Base-by-base conservation (phyloP, 106 monocot genomes). In the Hemerocallis citrina region DNA sequence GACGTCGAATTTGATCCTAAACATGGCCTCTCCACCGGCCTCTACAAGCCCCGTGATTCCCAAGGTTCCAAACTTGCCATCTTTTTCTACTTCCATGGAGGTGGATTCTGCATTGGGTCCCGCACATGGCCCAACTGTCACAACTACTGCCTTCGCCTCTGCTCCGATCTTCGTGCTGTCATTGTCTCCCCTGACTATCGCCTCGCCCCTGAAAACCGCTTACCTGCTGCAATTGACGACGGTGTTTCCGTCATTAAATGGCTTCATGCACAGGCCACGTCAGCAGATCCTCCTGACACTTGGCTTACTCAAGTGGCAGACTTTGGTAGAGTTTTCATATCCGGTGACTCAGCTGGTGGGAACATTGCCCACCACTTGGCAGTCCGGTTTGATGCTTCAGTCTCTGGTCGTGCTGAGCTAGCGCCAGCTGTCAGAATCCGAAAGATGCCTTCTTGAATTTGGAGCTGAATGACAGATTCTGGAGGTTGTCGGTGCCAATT, bases 1-100 rank as follows among this genome's bases (percentile, higher is more conserved):
- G 85, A 91, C 71, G 68, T 56, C 28, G 23, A 59, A 12, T 91
- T 85, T 55, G 39, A 72, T 41, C 51, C 72, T 3, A 15, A 38
- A 6, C 65, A 60, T 76, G 41, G 30, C 32, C 77, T 89, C 64
- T 58, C 27, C 63, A 80, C 84, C 68, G 83, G 83, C 47, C 79
- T 89, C 52, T 89, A 89, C 77, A 55, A 57, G 7, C 82, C 88
- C 1, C 69, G 59, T 5, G 3, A 20, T 20, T 20, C 78, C 47
- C 20, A 52, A 4, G 24, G 28, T 20, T 28, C 49, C 55, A 78
- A 73, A 22, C 64, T 92, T 48, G 88, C 92, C 3, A 64, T 88
- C 36, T 68, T 92, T 68, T 84, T 68, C 80, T 92, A 92, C 84
- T 88, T 81, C 81, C 92, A 92, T 45, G 92, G 92, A 39, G 92